Evolutionary conservation across 768 basidiomycete genomes (phyloP).

Genomic region (Suillus americanus): DNA sequence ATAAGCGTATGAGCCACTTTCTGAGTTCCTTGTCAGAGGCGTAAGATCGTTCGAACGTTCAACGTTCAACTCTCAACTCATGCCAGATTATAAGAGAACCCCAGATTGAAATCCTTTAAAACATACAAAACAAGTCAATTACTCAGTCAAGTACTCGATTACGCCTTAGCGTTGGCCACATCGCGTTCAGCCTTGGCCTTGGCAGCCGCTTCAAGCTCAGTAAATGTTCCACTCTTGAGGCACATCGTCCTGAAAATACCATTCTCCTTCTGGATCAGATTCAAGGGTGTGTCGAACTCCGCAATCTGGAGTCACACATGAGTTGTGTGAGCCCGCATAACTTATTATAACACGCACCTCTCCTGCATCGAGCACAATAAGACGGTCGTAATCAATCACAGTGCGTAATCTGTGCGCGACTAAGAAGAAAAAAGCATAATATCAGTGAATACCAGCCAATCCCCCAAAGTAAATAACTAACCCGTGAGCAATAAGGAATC

Average conservation of each 20-base stretch:
- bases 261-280: constrained; percentile 58
- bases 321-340: constrained; percentile 20
- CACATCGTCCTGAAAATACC: constrained; percentile 74
- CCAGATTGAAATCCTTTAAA: background rate
- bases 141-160: background rate
- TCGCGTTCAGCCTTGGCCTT: constrained; percentile 36
- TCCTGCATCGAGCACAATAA: constrained; percentile 70
- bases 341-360: constrained; percentile 20
- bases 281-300: constrained; percentile 73
- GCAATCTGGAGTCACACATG: constrained; percentile 34
- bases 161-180: background rate
- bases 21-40: too few species aligned
- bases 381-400: constrained; percentile 77
- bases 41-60: too few species aligned
- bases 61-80: background rate
- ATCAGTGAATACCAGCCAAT: constrained; percentile 1
- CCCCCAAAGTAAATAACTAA: constrained; percentile 29
- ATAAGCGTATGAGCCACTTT: too few species aligned
- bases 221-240: constrained; percentile 64
- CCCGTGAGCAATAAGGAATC: constrained; percentile 72
- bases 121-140: background rate
- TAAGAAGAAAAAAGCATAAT: constrained; percentile 6
- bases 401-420: constrained; percentile 75
- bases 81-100: background rate
- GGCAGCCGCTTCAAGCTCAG: constrained; percentile 59